phyloP scores from a whole-genome alignment of 495 filamentous ascomycete species.

The Hypomontagnella submonticulosa region DNA sequence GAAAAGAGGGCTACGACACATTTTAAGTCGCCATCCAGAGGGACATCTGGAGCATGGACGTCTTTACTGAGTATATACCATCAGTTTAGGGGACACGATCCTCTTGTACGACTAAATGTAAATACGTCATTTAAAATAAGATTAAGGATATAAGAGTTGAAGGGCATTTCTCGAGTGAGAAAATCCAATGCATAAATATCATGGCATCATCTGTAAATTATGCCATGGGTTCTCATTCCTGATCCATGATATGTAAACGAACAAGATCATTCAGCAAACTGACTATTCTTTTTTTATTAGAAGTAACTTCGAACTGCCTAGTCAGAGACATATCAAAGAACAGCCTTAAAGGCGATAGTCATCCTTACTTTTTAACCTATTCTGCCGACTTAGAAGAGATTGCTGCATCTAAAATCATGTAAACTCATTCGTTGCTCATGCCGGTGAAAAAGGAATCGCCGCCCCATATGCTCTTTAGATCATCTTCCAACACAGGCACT shows the following conservation, averaged over 20 bases:
- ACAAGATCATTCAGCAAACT: no score
- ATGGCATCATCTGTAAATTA: no score
- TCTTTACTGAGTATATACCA: constrained; percentile 9
- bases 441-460: not conserved
- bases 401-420: no score
- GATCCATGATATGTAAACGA: no score
- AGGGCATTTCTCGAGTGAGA: not conserved
- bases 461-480: constrained; percentile 38
- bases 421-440: no score
- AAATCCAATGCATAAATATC: not conserved
- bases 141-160: not conserved
- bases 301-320: no score
- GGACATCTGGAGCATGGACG: not conserved
- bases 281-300: no score
- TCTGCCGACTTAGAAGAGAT: no score
- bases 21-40: constrained; percentile 5
- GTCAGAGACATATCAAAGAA: no score
- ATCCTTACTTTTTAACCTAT: no score
- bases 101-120: constrained; percentile 39
- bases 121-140: constrained; percentile 8
- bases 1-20: constrained; percentile 5
- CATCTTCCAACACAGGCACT: constrained; percentile 72
- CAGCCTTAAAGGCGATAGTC: no score
- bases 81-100: constrained; percentile 5
- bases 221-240: no score